A percentile compares a stretch with the other conserved stretches of the same genome.
phyloP scores from a whole-genome alignment of 257 asterid genomes.

The Solanum neorickii region DNA sequence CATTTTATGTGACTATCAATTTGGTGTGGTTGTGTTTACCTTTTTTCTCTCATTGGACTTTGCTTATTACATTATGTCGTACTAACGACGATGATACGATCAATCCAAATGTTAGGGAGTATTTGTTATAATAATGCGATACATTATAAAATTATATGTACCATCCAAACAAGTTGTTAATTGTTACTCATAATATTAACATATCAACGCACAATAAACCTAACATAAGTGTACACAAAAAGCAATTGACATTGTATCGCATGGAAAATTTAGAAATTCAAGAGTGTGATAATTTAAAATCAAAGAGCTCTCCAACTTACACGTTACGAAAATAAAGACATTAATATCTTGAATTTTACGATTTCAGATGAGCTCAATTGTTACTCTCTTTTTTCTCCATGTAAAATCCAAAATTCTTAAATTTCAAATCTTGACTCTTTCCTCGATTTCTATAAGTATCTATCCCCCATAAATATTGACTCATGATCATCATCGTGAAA shows the following conservation, averaged over 20 bases:
- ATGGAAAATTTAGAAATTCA: not conserved
- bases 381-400: not conserved
- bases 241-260: not conserved
- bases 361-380: too few species aligned
- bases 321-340: not conserved
- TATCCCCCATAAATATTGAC: not conserved
- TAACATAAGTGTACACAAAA: not conserved
- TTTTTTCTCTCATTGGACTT: not conserved
- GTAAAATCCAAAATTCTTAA: too few species aligned
- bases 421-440: not conserved
- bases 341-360: not conserved
- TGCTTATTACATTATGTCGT: not conserved
- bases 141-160: too few species aligned
- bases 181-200: too few species aligned
- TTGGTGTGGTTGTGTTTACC: not conserved
- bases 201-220: not conserved
- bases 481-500: conserved; percentile 25
- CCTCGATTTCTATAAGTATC: not conserved
- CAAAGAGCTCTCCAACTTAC: not conserved
- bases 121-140: too few species aligned
- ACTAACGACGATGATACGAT: not conserved
- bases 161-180: too few species aligned
- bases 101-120: too few species aligned
- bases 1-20: not conserved
- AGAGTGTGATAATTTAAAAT: not conserved